Evolutionary conservation across 495 filamentous ascomycete genomes (phyloP).

Genomic region (Bryoglossum gracile): DNA sequence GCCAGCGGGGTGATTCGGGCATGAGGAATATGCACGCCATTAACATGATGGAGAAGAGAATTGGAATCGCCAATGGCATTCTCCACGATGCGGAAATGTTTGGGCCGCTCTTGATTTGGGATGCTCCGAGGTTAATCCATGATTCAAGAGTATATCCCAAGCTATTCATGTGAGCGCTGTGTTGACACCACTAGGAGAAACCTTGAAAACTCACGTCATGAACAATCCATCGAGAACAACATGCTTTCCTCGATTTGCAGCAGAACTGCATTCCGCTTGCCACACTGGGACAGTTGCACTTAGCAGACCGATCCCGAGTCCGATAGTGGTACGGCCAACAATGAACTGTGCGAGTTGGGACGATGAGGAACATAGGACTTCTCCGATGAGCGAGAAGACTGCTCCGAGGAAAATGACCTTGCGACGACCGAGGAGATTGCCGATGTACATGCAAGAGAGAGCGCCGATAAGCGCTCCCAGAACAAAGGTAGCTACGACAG

Average conservation of each 20-base stretch:
- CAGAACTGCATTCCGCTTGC: conserved; percentile 41
- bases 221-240: conserved; percentile 36
- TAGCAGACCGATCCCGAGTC: conserved; percentile 43
- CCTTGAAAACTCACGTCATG: no score
- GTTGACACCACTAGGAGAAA: no score
- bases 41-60: neutral
- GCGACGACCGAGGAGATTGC: neutral
- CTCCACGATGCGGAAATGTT: neutral
- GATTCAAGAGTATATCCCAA: conserved; percentile 33
- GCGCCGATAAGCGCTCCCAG: conserved; percentile 25
- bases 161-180: no score
- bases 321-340: conserved; percentile 41
- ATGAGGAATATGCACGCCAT: neutral
- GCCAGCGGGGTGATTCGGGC: neutral
- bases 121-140: conserved; percentile 40
- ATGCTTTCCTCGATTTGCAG: conserved; percentile 36
- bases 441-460: neutral
- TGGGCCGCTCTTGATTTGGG: conserved; percentile 10
- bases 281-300: conserved; percentile 46
- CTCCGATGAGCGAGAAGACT: neutral
- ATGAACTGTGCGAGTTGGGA: conserved; percentile 40
- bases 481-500: conserved; percentile 22
- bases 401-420: neutral
- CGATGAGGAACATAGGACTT: conserved; percentile 19
- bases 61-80: neutral